These are phyloP conservation scores for Rhodosporidiobolus odoratus DNA, from an alignment of 768 basidiomycete species.

Conservation along the genomic window DNA sequence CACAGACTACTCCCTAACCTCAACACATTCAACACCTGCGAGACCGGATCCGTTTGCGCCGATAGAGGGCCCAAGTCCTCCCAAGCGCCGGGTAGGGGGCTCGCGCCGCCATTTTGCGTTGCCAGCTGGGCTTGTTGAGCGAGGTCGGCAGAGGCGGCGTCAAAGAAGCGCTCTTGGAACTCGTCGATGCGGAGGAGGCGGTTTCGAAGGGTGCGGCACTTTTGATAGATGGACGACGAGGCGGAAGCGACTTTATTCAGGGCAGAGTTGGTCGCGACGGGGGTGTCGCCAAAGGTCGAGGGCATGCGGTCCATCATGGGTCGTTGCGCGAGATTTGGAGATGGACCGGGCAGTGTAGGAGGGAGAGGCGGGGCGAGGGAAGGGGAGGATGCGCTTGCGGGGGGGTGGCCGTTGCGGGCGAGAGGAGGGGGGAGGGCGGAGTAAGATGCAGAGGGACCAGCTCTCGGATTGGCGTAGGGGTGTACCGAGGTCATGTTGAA, in stretches of 20 bases:
- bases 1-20: constrained; percentile 88
- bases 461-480: constrained; percentile 3
- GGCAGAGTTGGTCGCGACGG: constrained; percentile 37
- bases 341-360: background rate
- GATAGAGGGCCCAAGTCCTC: constrained; percentile 46
- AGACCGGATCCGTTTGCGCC: constrained; percentile 66
- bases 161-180: constrained; percentile 39
- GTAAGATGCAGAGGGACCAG: no score
- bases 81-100: background rate
- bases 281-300: constrained; percentile 30
- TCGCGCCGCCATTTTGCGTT: background rate
- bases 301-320: constrained; percentile 25
- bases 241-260: constrained; percentile 38
- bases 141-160: constrained; percentile 5
- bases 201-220: constrained; percentile 33
- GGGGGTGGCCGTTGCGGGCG: constrained; percentile 14
- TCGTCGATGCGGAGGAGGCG: constrained; percentile 38
- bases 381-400: constrained; percentile 4
- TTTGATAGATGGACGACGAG: constrained; percentile 39
- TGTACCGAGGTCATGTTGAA: constrained; percentile 19
- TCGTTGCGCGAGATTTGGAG: background rate
- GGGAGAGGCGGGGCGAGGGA: background rate
- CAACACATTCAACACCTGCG: constrained; percentile 89
- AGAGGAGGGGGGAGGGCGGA: background rate
- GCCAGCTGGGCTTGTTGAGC: background rate